Evolutionary conservation across 202 grass and related monocot species (phyloP), one percentile per base, ranked within the genome.

Genomic region (Carex arenaria): DNA sequence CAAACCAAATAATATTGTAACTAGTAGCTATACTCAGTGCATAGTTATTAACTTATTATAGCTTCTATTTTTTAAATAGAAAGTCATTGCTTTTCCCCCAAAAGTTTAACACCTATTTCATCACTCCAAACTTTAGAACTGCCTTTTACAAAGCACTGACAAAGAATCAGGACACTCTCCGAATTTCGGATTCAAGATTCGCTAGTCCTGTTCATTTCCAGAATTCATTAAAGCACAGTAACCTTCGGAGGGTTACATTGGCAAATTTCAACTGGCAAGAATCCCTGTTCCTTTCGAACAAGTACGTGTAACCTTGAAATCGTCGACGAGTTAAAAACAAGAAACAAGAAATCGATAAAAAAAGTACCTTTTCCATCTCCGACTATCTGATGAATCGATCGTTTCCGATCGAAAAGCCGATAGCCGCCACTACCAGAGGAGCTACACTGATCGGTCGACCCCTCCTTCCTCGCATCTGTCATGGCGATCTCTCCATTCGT

Each of bases 321-420:
- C 7, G 42, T 64, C 13, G 14, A 31, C 51, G 17, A 67, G 1
- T 31, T 18, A 1, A 60, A 63, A 57, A 20, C n/a, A 11, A 59
- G 52, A 63, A 36, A 43, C n/a, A 38, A 55, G 19, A 84, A 49
- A 78, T 10, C 32, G 18, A 43, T 6, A 7, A n/a, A 26, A 26
- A 28, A 17, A 51, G 32, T 45, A 94, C 94, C 94, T 88, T 89
- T 85, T 64, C 92, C 94, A 34, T 92, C 89, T 60, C 94, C 92
- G 72, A 90, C 89, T 67, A 97, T 94, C 82, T 93, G 90, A 61
- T 91, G 90, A 17, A 94, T 88, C 20, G 94, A 88, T 80, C 87
- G 68, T 26, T 86, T 63, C 51, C 70, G 84, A 82, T 34, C 70
- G 51, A 89, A 79, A 23, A 85, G 85, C 18, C 83, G 51, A 12